Percentiles rank a stretch among this genome's conserved stretches.
Conservation (phyloP, 2,329 filamentous ascomycete genomes). For the Curvularia hawaiiensis region DNA sequence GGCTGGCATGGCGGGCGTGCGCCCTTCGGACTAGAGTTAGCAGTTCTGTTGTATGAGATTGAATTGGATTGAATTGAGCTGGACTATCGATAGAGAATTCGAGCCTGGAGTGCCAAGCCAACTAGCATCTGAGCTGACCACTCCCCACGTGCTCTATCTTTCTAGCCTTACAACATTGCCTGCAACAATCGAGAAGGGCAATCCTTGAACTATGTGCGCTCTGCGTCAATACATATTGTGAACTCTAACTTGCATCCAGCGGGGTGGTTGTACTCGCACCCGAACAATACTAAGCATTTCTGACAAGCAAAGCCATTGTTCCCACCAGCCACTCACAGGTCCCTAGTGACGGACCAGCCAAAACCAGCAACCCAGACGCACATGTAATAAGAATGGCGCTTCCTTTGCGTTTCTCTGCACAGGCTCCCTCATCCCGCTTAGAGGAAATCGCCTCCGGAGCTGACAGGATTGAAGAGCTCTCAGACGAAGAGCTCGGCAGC, state of each 20-base stretch:
- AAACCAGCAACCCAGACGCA: conserved; percentile 2
- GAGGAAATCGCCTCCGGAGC: conserved; percentile 34
- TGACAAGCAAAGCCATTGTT: conserved; percentile 32
- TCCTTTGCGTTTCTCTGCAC: conserved; percentile 25
- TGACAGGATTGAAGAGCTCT: conserved; percentile 44
- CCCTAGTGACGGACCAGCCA: conserved; percentile 15
- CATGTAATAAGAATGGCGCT: conserved; percentile 34
- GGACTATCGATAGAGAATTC: background rate
- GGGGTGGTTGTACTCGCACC: conserved; percentile 13
- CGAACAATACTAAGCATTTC: conserved; percentile 39
- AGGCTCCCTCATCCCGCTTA: conserved; percentile 30
- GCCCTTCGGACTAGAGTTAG: conserved; percentile 38
- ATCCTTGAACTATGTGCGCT: conserved; percentile 3
- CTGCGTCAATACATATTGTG: conserved; percentile 6
- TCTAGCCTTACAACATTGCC: conserved; percentile 7
- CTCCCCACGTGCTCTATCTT: conserved; percentile 20
- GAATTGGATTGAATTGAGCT: background rate
- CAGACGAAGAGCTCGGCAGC: conserved; percentile 35
- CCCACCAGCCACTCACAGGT: conserved; percentile 24
- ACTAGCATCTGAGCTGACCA: conserved; percentile 20
- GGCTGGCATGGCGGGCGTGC: conserved; percentile 44
- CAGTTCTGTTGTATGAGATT: background rate
- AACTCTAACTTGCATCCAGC: background rate
- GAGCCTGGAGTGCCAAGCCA: conserved; percentile 25
- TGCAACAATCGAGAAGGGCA: conserved; percentile 8